phyloP scores from a whole-genome alignment of 495 filamentous ascomycete genomes.

The Penicillium alfredii region DNA sequence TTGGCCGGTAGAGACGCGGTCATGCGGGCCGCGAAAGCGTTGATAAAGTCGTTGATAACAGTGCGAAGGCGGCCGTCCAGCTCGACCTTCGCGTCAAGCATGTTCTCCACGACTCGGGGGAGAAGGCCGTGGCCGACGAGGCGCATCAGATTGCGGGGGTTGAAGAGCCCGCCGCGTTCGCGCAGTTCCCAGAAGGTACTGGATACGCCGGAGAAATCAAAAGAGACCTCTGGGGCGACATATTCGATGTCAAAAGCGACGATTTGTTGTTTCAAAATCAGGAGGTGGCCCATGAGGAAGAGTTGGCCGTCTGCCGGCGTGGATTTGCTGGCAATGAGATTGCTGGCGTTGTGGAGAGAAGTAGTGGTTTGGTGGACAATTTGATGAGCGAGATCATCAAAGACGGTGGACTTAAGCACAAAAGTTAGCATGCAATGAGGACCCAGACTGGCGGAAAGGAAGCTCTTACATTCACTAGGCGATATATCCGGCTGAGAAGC shows the following conservation, averaged over 20 bases:
- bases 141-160: slow-evolving; percentile 53
- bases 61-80: slow-evolving; percentile 71
- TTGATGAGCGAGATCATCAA: slow-evolving; percentile 71
- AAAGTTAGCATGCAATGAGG: slow-evolving; percentile 2
- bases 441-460: slow-evolving; percentile 17
- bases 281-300: slow-evolving; percentile 86
- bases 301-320: slow-evolving; percentile 62
- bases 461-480: slow-evolving; percentile 59
- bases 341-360: slow-evolving; percentile 53
- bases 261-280: slow-evolving; percentile 86
- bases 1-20: slow-evolving; percentile 44
- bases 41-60: slow-evolving; percentile 75
- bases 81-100: slow-evolving; percentile 74
- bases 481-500: slow-evolving; percentile 78
- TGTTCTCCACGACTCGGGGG: slow-evolving; percentile 58
- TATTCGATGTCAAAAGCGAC: slow-evolving; percentile 89
- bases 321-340: slow-evolving; percentile 49
- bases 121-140: slow-evolving; percentile 54
- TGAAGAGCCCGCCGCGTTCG: slow-evolving; percentile 63
- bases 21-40: slow-evolving; percentile 50
- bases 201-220: slow-evolving; percentile 75
- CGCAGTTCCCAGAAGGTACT: slow-evolving; percentile 72
- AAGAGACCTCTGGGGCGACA: slow-evolving; percentile 64
- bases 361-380: slow-evolving; percentile 68
- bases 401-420: slow-evolving; percentile 55